Base-by-base conservation (phyloP, 2,329 filamentous ascomycete species). In the Aureobasidium sp. region DNA sequence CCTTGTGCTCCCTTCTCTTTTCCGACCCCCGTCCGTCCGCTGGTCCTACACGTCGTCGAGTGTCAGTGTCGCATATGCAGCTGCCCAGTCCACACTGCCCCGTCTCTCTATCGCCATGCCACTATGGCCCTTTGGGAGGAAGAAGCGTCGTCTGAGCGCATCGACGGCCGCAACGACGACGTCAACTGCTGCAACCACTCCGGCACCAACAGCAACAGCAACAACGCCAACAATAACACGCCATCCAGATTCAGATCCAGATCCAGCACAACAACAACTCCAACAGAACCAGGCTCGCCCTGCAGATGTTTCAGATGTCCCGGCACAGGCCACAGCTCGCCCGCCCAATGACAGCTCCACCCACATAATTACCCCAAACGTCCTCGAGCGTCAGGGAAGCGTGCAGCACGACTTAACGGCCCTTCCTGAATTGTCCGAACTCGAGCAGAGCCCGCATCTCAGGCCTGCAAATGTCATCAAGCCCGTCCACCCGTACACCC, bases 121-220 rank as follows among this genome's bases (percentile, higher is more conserved):
- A 55, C 51, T 55, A 55, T 95, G 90, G 91, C 89, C 87, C 65
- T 96, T 95, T 76, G 82, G 87, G 75, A 86, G 87, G 71, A 87
- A 82, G 77, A 87, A 83, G 76, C 87, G 85, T 76, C 84, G 84
- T 74, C 72, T 62, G 41, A 66, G 71, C 41, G 42, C 51, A 26
- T 32, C 42, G 53, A 44, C 39, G 39, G 17, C 52, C n/a, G 29
- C n/a, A 46, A 56, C 52, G 27, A 41, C 52, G 32, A 42, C 52
- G 41, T 34, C 55, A 13, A 20, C 39, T 34, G 32, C 41, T 13
- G 55, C 39, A 23, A 23, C 29, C 23, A 42, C 27, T 2, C 9
- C 53, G n/a, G n/a, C 27, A 7, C 39, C 39, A 34, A 46, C 27
- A 32, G 32, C 39, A 34, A 46, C 27, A 32, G 32, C 42, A 8